These are phyloP conservation scores for Mortierella claussenii DNA, from an alignment of 192 early-diverging fungal species.

Conservation along the genomic window DNA sequence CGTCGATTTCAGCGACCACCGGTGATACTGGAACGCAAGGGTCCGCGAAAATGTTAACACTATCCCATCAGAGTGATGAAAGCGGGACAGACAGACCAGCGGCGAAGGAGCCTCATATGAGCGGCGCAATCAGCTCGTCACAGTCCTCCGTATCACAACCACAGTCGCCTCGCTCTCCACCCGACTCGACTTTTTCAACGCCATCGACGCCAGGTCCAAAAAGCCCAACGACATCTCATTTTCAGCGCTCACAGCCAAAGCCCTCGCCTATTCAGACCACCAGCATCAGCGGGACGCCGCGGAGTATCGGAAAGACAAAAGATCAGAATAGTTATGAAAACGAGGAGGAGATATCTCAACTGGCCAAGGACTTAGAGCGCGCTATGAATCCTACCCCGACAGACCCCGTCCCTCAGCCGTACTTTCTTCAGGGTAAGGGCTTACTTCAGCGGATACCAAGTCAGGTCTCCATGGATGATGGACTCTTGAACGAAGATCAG, in stretches of 20 bases:
- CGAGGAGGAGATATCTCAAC: slow-evolving; percentile 25
- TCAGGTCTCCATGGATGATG: slow-evolving; percentile 42
- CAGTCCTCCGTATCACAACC: slow-evolving; percentile 6
- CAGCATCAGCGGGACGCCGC: background rate
- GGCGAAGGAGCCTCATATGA: background rate
- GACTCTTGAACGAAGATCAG: slow-evolving; percentile 17
- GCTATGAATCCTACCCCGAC: slow-evolving; percentile 51
- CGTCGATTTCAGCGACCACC: background rate
- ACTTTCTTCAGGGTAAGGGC: slow-evolving; percentile 41
- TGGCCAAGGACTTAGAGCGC: slow-evolving; percentile 32
- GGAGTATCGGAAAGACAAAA: background rate
- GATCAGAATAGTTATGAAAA: background rate
- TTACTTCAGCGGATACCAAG: slow-evolving; percentile 26
- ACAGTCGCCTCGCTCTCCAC: slow-evolving; percentile 9
- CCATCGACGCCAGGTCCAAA: background rate
- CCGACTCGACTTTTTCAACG: background rate
- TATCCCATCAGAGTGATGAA: background rate
- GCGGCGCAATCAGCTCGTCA: background rate
- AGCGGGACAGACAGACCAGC: background rate
- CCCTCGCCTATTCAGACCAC: slow-evolving; percentile 35
- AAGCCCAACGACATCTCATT: slow-evolving; percentile 13
- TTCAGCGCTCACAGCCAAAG: slow-evolving; percentile 25
- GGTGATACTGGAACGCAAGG: background rate
- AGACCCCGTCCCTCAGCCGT: slow-evolving; percentile 27
- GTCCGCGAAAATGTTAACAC: background rate